Evolutionary conservation across 2,329 filamentous ascomycete genomes (phyloP), one percentile per base, ranked within the genome.

Genomic region (Cladophialophora exuberans): DNA sequence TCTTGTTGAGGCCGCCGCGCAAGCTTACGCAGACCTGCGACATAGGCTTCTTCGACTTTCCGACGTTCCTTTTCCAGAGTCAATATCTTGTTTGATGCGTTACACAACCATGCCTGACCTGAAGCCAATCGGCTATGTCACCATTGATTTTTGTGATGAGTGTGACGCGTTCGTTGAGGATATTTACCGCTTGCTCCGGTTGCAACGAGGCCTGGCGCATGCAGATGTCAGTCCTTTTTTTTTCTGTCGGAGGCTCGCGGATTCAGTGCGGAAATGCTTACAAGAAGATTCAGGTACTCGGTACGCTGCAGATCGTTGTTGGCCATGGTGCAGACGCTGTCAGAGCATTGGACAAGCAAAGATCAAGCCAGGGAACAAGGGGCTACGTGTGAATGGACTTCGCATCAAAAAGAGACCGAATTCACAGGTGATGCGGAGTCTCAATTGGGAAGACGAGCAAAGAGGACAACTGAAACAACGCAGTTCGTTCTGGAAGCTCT

Each of bases 121-220:
- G 88, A 60, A 99, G 82, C 90, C 93, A 99, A 76, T 97, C 93
- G 72, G 93, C 93, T 67, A 99, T 90, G 70, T 97, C 90, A 65
- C 79, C 75, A 73, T 99, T 97, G 75, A 96, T 77, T 72, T 87
- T 90, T 66, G 83, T 83, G 70, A 97, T 93, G 73, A 90, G 84
- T 73, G 88, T 89, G 65, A 97, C 83, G 67, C 94, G 89, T 65
- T 97, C 92, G 72, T 87, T 88, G 66, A 97, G 83, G 56, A 90
- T 83, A 51, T 83, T 81, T 33, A 91, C 89, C 57, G 94, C 92
- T 76, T 94, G 90, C 64, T 76, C 76, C 22, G 94, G 93, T 72
- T 89, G 85, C 66, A 99, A 81, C 67, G 84, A 83, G 64, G 87
- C 86, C 93, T 97, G 65, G 56, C 49, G 43, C 59, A 58, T 50